Percentiles rank a stretch among this genome's conserved stretches.
These are phyloP conservation scores for Leccinum boreale DNA, from an alignment of 768 basidiomycete genomes.

Conservation along the genomic window DNA sequence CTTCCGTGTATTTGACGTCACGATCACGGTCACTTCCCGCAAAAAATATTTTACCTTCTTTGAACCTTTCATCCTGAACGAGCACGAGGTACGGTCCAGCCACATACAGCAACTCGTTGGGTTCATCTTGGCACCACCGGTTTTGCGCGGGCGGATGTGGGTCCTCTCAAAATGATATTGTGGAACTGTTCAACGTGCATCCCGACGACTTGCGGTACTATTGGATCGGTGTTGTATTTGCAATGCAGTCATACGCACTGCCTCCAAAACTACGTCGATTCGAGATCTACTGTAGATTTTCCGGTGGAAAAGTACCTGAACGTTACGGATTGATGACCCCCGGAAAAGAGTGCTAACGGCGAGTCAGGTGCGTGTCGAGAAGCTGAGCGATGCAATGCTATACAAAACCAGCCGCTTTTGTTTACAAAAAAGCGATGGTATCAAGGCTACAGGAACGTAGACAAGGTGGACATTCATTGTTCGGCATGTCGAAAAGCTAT, in stretches of 20 bases:
- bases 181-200: background rate
- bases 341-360: background rate
- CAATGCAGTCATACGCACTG: background rate
- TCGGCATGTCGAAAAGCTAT: background rate
- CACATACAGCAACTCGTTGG: too few relatives aligned
- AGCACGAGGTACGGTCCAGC: too few relatives aligned
- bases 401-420: background rate
- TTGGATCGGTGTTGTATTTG: background rate
- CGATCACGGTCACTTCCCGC: too few relatives aligned
- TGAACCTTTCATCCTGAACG: too few relatives aligned
- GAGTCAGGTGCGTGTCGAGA: background rate
- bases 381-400: background rate
- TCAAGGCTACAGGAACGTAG: background rate
- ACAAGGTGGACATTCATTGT: background rate
- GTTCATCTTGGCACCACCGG: too few relatives aligned
- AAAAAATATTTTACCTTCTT: too few relatives aligned
- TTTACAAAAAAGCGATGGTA: background rate
- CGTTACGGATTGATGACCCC: background rate
- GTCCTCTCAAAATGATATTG: too few relatives aligned
- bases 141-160: too few relatives aligned
- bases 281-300: background rate
- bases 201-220: background rate
- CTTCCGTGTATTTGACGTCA: too few relatives aligned
- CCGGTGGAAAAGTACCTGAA: background rate
- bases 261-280: background rate